phyloP scores from a whole-genome alignment of 352 stramenopile species.

The Globisporangium spiculum region DNA sequence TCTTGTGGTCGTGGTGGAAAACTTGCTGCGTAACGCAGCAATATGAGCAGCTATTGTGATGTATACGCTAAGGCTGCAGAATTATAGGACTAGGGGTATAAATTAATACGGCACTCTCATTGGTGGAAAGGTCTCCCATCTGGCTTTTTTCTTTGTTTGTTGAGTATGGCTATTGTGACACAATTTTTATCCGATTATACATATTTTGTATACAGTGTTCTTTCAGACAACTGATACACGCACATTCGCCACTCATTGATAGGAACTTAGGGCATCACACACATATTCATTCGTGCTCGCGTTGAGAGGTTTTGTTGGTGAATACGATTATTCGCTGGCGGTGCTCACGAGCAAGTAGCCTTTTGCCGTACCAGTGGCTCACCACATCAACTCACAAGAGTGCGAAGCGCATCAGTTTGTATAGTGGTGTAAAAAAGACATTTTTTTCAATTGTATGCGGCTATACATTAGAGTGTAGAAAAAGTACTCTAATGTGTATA shows the following conservation, averaged over 20 bases:
- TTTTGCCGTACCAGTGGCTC: no score
- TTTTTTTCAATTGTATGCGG: not conserved
- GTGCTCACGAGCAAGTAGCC: not conserved
- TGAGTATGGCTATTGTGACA: not conserved
- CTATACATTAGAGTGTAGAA: not conserved
- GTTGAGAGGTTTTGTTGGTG: no score
- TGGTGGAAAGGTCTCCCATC: not conserved
- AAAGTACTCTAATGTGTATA: not conserved
- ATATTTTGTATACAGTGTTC: no score
- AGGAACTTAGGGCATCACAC: no score
- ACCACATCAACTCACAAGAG: no score
- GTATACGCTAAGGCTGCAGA: not conserved
- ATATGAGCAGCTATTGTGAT: not conserved
- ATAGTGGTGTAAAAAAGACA: not conserved
- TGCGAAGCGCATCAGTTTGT: not conserved
- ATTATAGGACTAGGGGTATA: not conserved
- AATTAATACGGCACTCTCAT: not conserved
- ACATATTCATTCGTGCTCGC: no score
- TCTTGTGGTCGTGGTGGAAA: no score
- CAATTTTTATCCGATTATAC: not conserved
- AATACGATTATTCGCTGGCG: no score
- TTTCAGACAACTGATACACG: no score
- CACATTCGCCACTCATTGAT: no score
- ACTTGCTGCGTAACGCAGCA: not conserved
- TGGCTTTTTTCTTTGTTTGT: slow-evolving; percentile 6